Base-by-base conservation (phyloP, 2,329 filamentous ascomycete genomes). In the Colletotrichum cuscutae region DNA sequence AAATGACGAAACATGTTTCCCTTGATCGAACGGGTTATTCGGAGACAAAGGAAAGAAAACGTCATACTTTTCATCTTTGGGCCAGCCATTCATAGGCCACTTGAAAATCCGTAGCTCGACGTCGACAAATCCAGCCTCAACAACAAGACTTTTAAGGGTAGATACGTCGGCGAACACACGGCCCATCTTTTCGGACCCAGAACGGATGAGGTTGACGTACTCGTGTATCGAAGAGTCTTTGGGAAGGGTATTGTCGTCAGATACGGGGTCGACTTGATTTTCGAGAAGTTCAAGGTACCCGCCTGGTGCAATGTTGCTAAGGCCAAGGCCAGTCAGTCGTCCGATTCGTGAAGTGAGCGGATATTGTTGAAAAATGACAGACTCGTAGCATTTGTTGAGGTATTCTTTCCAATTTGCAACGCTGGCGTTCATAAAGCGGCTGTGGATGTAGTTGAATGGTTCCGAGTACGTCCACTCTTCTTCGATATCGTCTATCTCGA, bases 291-390 rank as follows among this genome's bases (percentile, higher is more conserved):
- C 42, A 3, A 49, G 42, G 42, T 49, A 49, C 8, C 42, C 42
- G 42, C 42, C 42, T 5, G 42, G 42, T 9, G 19, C 19, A 49
- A 22, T 22, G 42, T 49, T 49, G 19, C 19, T 49, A 19, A n/a
- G 8, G 42, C 4, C 19, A 11, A 22, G 8, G 42, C n/a, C 42
- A 49, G 9, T n/a, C 1, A n/a, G 6, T 9, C 19, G 8, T 7
- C 19, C 8, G 4, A 9, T 49, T 49, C 1, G 4, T 8, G 4
- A 49, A 19, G 3, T 49, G 7, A 49, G 32, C 19, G 19, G n/a
- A n/a, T 8, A 49, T 19, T 9, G 6, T n/a, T n/a, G 0, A 2
- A 11, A 0, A 1, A 9, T 4, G 1, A 49, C 42, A 2, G 4
- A 49, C 42, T 49, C 19, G 19, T 49, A 49, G 42, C 42, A 49